Evolutionary conservation across 305 asterid species (phyloP).

Genomic region (Rubia tinctorum): DNA sequence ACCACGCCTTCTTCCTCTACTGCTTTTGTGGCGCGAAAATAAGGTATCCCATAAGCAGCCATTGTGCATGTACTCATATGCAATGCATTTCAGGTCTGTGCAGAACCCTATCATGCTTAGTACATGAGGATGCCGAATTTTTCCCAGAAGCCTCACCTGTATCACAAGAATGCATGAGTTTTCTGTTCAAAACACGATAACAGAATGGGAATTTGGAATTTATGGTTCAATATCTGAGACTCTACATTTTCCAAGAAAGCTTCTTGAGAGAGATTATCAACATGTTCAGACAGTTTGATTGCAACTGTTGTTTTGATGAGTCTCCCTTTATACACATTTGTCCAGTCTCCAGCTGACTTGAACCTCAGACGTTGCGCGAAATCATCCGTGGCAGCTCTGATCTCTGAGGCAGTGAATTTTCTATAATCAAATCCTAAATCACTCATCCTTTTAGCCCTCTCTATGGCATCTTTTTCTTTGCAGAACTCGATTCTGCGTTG

Average conservation of each 20-base stretch:
- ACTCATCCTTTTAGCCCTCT: slow-evolving; percentile 26
- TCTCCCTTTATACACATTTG: slow-evolving; percentile 45
- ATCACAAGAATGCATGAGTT: slow-evolving; percentile 6
- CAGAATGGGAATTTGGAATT: background rate
- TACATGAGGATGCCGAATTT: slow-evolving; percentile 51
- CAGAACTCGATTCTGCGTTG: slow-evolving; percentile 64
- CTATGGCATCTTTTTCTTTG: slow-evolving; percentile 53
- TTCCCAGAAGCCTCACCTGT: slow-evolving; percentile 52
- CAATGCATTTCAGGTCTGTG: slow-evolving; percentile 51
- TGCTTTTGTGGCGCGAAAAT: slow-evolving; percentile 35
- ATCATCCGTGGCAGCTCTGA: slow-evolving; percentile 52
- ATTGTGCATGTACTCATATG: slow-evolving; percentile 54
- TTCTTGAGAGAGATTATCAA: slow-evolving; percentile 27
- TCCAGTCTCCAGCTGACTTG: slow-evolving; percentile 41
- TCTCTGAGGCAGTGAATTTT: slow-evolving; percentile 53
- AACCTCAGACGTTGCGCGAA: slow-evolving; percentile 46
- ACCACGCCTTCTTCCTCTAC: slow-evolving; percentile 25
- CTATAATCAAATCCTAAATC: slow-evolving; percentile 37
- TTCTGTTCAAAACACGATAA: background rate
- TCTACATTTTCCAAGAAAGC: slow-evolving; percentile 42
- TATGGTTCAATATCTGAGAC: background rate
- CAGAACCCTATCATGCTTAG: slow-evolving; percentile 62
- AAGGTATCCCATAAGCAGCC: slow-evolving; percentile 52
- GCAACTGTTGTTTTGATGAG: slow-evolving; percentile 47
- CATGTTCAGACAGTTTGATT: slow-evolving; percentile 36